These are phyloP conservation scores for Caryopteris hybrid DNA, from an alignment of 305 asterid species.

Conservation along the genomic window DNA sequence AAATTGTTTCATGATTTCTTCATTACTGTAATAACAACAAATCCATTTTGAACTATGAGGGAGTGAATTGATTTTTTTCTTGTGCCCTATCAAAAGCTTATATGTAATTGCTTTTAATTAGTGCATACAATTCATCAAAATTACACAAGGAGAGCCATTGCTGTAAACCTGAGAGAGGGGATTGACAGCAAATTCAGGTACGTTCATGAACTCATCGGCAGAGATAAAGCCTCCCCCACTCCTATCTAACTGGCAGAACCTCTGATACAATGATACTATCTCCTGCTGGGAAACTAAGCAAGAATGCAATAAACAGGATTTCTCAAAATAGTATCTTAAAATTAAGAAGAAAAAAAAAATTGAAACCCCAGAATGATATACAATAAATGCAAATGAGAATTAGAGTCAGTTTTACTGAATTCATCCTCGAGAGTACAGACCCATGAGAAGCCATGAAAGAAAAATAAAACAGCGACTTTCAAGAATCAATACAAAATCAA, in stretches of 20 bases:
- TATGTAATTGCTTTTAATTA: background rate
- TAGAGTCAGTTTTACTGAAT: background rate
- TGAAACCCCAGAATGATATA: too few species aligned
- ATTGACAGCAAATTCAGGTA: constrained; percentile 86
- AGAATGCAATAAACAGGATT: background rate
- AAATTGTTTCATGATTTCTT: background rate
- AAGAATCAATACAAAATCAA: background rate
- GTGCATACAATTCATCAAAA: background rate
- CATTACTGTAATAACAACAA: background rate
- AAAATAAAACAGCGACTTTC: background rate
- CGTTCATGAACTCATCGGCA: constrained; percentile 71
- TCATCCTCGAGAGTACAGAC: background rate
- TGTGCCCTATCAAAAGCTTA: too few species aligned
- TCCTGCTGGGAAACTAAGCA: constrained; percentile 84
- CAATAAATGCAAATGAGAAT: background rate
- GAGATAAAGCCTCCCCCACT: constrained; percentile 70
- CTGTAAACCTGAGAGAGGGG: constrained; percentile 71
- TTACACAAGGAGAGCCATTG: background rate
- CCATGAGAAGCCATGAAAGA: background rate
- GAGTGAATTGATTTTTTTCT: background rate
- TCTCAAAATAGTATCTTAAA: background rate
- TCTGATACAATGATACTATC: constrained; percentile 70
- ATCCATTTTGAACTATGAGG: background rate
- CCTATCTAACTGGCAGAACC: constrained; percentile 87
- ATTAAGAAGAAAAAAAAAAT: too few species aligned